Evolutionary conservation across 257 asterid species (phyloP).

Genomic region (Scutellaria galericulata): DNA sequence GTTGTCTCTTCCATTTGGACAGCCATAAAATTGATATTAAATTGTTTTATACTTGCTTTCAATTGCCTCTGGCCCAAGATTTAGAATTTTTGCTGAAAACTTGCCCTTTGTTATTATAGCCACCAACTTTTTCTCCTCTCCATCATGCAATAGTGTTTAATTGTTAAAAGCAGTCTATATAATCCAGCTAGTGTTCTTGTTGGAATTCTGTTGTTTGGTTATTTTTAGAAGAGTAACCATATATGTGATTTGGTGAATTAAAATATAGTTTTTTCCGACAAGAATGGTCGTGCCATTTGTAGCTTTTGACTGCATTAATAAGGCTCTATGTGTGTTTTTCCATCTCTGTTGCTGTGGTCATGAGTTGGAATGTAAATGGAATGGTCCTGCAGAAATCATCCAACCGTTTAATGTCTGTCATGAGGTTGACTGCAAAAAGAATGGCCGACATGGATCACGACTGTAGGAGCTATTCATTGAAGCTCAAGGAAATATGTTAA

Average conservation of each 20-base stretch:
- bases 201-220: neutral
- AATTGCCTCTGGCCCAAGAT: neutral
- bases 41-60: neutral
- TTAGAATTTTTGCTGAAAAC: neutral
- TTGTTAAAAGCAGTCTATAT: slow-evolving; percentile 1
- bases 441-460: neutral
- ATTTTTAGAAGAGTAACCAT: slow-evolving; percentile 16
- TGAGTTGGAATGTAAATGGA: neutral
- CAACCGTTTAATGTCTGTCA: neutral
- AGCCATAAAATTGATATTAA: slow-evolving; percentile 19
- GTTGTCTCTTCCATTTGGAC: slow-evolving; percentile 28
- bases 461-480: slow-evolving; percentile 15
- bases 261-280: slow-evolving; percentile 1
- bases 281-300: slow-evolving; percentile 1
- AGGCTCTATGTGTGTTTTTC: neutral
- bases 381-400: neutral
- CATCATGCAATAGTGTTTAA: neutral
- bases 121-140: neutral
- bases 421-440: slow-evolving; percentile 3
- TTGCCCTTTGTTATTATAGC: slow-evolving; percentile 21
- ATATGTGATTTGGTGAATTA: neutral
- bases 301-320: slow-evolving; percentile 4
- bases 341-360: neutral
- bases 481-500: neutral
- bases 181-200: slow-evolving; percentile 4